phyloP scores from a whole-genome alignment of 805 yeast genomes.

The Pichia heedii region DNA sequence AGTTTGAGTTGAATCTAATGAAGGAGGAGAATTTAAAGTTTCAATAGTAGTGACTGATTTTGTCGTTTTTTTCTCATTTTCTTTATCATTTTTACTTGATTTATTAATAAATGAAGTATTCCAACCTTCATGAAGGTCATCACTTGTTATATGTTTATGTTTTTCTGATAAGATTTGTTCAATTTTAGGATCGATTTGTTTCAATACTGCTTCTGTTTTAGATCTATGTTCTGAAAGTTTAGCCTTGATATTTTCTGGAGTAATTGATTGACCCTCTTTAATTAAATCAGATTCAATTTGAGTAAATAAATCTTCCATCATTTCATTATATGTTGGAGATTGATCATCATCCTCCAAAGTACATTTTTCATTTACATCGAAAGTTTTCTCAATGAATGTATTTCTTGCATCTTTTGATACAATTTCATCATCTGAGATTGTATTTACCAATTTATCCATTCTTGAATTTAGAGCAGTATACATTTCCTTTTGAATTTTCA shows the following conservation, averaged over 20 bases:
- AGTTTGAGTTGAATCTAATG: conserved; percentile 8
- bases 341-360: conserved; percentile 26
- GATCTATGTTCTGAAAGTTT: conserved; percentile 52
- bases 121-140: conserved; percentile 87
- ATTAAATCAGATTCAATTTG: conserved; percentile 59
- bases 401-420: conserved; percentile 27
- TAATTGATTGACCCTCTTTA: conserved; percentile 38
- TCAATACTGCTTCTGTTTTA: conserved; percentile 60
- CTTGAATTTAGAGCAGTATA: conserved; percentile 65
- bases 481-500: conserved; percentile 74
- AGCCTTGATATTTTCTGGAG: conserved; percentile 29
- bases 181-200: conserved; percentile 57
- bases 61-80: neutral
- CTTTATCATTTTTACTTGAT: neutral
- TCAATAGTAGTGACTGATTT: neutral
- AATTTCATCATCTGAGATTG: conserved; percentile 33
- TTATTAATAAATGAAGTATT: conserved; percentile 77
- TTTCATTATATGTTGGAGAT: conserved; percentile 70
- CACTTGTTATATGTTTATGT: conserved; percentile 69
- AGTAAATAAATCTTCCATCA: conserved; percentile 83
- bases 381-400: conserved; percentile 37
- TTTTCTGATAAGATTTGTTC: conserved; percentile 63
- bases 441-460: conserved; percentile 51
- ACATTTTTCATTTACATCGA: conserved; percentile 53
- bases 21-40: conserved; percentile 9